Evolutionary conservation across 495 filamentous ascomycete species (phyloP), one percentile per base, ranked within the genome.

Genomic region (Evernia prunastri): DNA sequence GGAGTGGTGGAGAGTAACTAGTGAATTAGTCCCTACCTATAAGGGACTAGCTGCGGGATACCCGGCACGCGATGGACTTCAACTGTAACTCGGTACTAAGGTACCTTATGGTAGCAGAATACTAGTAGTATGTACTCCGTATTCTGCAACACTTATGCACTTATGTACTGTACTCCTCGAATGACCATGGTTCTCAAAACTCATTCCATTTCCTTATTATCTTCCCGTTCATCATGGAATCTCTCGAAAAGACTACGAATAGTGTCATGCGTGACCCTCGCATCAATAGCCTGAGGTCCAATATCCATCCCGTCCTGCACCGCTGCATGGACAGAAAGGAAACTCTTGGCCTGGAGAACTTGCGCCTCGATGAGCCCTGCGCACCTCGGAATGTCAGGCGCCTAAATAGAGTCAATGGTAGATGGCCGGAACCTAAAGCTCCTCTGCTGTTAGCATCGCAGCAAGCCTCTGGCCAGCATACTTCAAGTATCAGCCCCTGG

Each of bases 281-380:
- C 20, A 47, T 56, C 53, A 42, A 47, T 9, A 5, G 1, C 23
- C 20, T 56, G 37, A 53, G 37, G 20, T 13, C 18, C 27, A 49
- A 35, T 36, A 39, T 64, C 25, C 56, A 49, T 29, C 39, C 11
- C n/a, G 20, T 15, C 17, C 2, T 54, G 47, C 63, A 56, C 23
- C 27, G 27, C 20, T 42, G 37, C 57, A 66, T 66, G 64, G 59
- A 63, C 8, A 40, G 18, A 20, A 56, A 67, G n/a, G 59, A 58
- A 36, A 63, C 64, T 37, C 60, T 67, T n/a, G 56, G 25, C 35
- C 39, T 67, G 31, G 65, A 59, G 29, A 33, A 36, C 29, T 54
- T 67, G 43, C 35, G 15, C 17, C 60, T 67, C 12, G 56, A 61
- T 20, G 43, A 51, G 25, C 17, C 36, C 40, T 47, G 33, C 40